Conservation (phyloP, 345 rosid species). For the Lepidium aucheri region DNA sequence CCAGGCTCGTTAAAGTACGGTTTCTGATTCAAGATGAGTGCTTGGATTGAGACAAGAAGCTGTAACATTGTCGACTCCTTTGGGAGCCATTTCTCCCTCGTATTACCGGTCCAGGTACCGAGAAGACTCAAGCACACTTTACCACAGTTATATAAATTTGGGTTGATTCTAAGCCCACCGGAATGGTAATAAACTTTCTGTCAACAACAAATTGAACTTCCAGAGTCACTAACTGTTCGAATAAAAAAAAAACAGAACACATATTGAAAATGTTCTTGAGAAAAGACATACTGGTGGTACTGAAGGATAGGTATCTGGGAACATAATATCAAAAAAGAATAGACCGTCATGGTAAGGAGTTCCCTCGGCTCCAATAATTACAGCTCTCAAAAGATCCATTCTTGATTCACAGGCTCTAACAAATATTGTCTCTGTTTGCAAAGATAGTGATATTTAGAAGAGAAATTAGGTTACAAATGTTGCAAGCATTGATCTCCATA, state of each 20-base stretch:
- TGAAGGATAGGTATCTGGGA: constrained; percentile 66
- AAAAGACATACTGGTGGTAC: constrained; percentile 64
- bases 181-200: constrained; percentile 76
- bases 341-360: constrained; percentile 98
- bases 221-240: neutral
- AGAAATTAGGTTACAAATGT: neutral
- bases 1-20: constrained; percentile 98
- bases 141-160: constrained; percentile 63
- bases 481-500: neutral
- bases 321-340: constrained; percentile 78
- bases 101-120: constrained; percentile 67
- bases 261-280: neutral
- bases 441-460: neutral
- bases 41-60: constrained; percentile 93
- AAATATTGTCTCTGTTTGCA: constrained; percentile 55
- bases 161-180: constrained; percentile 81
- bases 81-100: constrained; percentile 84
- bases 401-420: constrained; percentile 86
- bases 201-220: constrained; percentile 4
- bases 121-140: constrained; percentile 95
- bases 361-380: constrained; percentile 85
- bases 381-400: constrained; percentile 93
- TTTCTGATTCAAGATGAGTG: constrained; percentile 74
- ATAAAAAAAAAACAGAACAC: neutral
- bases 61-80: constrained; percentile 75